Conservation (phyloP, 164 flowering plant species). For the Kingdonia uniflora region DNA sequence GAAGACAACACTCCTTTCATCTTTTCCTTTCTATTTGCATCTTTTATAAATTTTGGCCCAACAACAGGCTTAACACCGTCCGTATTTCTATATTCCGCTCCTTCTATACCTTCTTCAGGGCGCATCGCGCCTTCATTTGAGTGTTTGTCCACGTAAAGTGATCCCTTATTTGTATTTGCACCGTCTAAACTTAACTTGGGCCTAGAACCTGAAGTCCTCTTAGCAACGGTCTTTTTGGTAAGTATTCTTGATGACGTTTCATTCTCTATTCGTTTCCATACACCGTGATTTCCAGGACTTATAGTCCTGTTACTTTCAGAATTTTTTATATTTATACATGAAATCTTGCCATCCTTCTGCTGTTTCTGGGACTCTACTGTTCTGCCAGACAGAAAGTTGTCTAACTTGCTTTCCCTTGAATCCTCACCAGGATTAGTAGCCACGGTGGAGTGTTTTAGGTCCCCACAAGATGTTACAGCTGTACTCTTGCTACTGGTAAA, state of each 20-base stretch:
- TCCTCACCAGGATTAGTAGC: constrained; percentile 1
- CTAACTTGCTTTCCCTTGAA: constrained; percentile 3
- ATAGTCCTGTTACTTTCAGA: not conserved
- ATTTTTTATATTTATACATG: constrained; percentile 12
- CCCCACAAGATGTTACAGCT: too few relatives aligned
- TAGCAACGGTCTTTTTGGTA: constrained; percentile 28
- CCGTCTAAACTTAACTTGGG: constrained; percentile 19
- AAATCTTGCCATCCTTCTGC: constrained; percentile 6
- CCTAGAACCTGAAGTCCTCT: constrained; percentile 38
- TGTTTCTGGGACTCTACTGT: constrained; percentile 10
- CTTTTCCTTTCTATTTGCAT: not conserved
- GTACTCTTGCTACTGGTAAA: not conserved
- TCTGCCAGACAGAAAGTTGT: constrained; percentile 5
- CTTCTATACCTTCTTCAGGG: constrained; percentile 9
- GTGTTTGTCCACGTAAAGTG: constrained; percentile 17
- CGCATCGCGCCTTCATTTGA: constrained; percentile 11
- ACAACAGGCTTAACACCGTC: constrained; percentile 5
- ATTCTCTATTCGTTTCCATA: constrained; percentile 13
- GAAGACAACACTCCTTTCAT: not conserved
- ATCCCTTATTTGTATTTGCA: constrained; percentile 25
- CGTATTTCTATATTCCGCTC: constrained; percentile 7
- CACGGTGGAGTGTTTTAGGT: too few relatives aligned
- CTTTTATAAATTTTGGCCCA: not conserved
- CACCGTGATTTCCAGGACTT: not conserved
- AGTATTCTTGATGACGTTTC: constrained; percentile 15